Conservation (phyloP, 2,329 filamentous ascomycete genomes). For the Alternaria longipes region DNA sequence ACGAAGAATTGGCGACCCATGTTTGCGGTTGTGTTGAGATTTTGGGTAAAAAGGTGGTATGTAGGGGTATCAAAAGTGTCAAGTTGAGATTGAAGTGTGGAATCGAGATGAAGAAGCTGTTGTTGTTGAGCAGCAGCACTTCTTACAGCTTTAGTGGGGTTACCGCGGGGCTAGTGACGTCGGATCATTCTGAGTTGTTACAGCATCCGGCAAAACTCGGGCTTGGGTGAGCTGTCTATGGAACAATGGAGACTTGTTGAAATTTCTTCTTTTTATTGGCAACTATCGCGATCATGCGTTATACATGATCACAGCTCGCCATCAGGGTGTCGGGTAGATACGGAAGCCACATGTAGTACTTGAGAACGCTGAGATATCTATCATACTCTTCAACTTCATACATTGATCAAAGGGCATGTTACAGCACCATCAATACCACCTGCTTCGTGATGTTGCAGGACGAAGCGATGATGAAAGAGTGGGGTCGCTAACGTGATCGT, state of each 20-base stretch:
- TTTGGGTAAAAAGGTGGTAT: constrained; percentile 11
- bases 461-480: constrained; percentile 11
- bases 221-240: constrained; percentile 26
- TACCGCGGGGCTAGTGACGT: constrained; percentile 33
- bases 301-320: not conserved
- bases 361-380: too few relatives aligned
- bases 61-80: constrained; percentile 15
- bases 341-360: not conserved
- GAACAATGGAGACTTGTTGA: constrained; percentile 35
- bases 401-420: not conserved
- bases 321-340: not conserved
- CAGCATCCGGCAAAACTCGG: constrained; percentile 42
- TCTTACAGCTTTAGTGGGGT: constrained; percentile 38
- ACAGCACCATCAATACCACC: not conserved
- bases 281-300: constrained; percentile 4
- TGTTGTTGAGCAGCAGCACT: constrained; percentile 39
- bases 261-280: constrained; percentile 14
- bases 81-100: constrained; percentile 19
- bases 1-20: constrained; percentile 98
- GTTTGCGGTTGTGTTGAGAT: constrained; percentile 60
- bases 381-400: not conserved
- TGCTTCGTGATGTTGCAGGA: not conserved
- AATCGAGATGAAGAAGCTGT: constrained; percentile 26
- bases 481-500: constrained; percentile 22
- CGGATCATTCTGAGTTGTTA: constrained; percentile 9